These are phyloP conservation scores for Nicotiana attenuata DNA, from an alignment of 257 asterid genomes.

Conservation along the genomic window DNA sequence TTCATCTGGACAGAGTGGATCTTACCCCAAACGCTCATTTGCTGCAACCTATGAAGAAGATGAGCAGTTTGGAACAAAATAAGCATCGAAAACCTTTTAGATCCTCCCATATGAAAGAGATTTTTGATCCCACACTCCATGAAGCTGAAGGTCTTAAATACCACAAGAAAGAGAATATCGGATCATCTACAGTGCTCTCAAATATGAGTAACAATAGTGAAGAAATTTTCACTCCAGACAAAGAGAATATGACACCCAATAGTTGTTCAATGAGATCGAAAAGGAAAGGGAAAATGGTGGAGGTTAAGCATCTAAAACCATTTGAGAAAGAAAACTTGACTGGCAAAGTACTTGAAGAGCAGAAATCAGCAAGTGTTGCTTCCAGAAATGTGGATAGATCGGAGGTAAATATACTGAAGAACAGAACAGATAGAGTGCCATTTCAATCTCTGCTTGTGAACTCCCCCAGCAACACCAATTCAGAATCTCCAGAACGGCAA, in stretches of 20 bases:
- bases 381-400: conserved; percentile 13
- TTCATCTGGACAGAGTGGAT: conserved; percentile 4
- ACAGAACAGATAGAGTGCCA: conserved; percentile 40
- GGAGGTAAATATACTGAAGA: conserved; percentile 13
- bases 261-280: conserved; percentile 27
- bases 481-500: conserved; percentile 29
- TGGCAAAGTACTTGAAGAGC: conserved; percentile 30
- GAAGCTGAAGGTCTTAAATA: not conserved
- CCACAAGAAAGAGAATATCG: not conserved
- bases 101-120: not conserved
- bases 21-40: not conserved
- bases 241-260: conserved; percentile 56
- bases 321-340: conserved; percentile 16
- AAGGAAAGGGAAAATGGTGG: conserved; percentile 18
- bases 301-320: conserved; percentile 9
- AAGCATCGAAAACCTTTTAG: not conserved
- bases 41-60: conserved; percentile 11
- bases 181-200: not conserved
- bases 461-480: conserved; percentile 19
- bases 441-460: conserved; percentile 37
- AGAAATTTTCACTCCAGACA: conserved; percentile 43
- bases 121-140: not conserved
- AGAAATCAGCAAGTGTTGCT: conserved; percentile 16
- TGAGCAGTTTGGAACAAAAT: not conserved
- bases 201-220: conserved; percentile 6